Evolutionary conservation across 2,329 filamentous ascomycete genomes (phyloP), one percentile per base, ranked within the genome.

Genomic region (Immersiporthe knoxdaviesiana): DNA sequence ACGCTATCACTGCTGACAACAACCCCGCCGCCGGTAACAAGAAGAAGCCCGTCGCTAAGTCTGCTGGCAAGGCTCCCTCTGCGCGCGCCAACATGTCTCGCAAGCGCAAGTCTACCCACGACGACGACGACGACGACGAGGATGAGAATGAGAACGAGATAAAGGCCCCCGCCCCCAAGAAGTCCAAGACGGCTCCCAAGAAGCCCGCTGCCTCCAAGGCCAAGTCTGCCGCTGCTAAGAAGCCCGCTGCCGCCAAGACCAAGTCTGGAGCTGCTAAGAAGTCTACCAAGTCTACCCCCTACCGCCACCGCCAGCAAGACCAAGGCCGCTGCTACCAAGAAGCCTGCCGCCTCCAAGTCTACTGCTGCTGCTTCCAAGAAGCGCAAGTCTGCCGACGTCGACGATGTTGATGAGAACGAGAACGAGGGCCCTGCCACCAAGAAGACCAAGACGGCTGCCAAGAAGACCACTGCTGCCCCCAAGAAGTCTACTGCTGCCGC

Each of bases 391-490:
- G 50, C 50, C 50, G 50, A 24, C 27, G 50, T 14, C n/a, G 27
- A 77, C n/a, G 67, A 65, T 77, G n/a, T n/a, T n/a, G 78, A 58
- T 44, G 77, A 27, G 14, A 37, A 76, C 90, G 75, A 39, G 39
- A 90, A 76, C 89, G 90, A 69, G 87, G 87, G 73, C 77, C 76
- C 75, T 85, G 58, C 91, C 90, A 44, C 83, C 24, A 21, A 56
- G 11, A 66, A 56, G 37, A 27, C 64, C 67, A 71, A 68, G 30
- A 70, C 70, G 16, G 64, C 72, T 24, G 67, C 71, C 44, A 47
- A 47, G 44, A 47, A 47, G 61, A 67, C 72, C 59, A n/a, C 65
- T 8, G 7, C 44, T 2, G 44, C 44, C 21, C 16, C 69, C 18
- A 71, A 72, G 68, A 71, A 72, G 68, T 35, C 35, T 35, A 35